phyloP scores from a whole-genome alignment of 176 grass and related monocot genomes.

The Pontederia crassipes region DNA sequence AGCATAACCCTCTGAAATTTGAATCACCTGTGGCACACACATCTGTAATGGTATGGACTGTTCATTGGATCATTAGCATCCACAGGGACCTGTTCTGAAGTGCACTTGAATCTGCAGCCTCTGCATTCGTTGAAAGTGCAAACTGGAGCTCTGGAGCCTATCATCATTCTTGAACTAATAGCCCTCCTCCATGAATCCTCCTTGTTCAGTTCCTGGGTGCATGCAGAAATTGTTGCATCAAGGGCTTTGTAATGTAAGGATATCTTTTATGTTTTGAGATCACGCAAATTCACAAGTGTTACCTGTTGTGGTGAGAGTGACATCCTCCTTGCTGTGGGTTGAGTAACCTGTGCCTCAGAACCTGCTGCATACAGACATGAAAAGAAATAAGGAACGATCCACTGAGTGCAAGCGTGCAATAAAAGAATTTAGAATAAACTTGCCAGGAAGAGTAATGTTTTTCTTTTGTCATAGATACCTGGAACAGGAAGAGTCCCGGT shows the following conservation, averaged over 20 bases:
- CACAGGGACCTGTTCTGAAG: slow-evolving; percentile 4
- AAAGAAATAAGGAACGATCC: neutral
- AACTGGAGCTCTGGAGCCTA: slow-evolving; percentile 11
- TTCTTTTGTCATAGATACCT: neutral
- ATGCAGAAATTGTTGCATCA: neutral
- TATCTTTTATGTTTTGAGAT: neutral
- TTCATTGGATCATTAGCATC: slow-evolving; percentile 4
- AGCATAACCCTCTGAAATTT: no score
- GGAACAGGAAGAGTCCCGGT: neutral
- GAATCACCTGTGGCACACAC: slow-evolving; percentile 10
- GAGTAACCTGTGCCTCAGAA: neutral
- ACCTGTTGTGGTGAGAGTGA: neutral
- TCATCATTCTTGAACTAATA: neutral
- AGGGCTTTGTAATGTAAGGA: neutral
- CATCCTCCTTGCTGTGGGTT: neutral
- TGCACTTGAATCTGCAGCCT: slow-evolving; percentile 19
- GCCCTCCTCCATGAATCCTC: neutral
- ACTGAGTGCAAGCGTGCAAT: neutral
- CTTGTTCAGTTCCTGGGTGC: neutral
- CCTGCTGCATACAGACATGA: neutral
- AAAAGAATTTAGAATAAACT: neutral
- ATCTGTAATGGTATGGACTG: slow-evolving; percentile 13
- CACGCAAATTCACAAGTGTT: neutral
- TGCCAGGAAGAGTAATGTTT: neutral
- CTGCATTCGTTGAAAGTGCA: slow-evolving; percentile 15